phyloP scores from a whole-genome alignment of 2,329 filamentous ascomycete genomes.

The Penicillium sp. region DNA sequence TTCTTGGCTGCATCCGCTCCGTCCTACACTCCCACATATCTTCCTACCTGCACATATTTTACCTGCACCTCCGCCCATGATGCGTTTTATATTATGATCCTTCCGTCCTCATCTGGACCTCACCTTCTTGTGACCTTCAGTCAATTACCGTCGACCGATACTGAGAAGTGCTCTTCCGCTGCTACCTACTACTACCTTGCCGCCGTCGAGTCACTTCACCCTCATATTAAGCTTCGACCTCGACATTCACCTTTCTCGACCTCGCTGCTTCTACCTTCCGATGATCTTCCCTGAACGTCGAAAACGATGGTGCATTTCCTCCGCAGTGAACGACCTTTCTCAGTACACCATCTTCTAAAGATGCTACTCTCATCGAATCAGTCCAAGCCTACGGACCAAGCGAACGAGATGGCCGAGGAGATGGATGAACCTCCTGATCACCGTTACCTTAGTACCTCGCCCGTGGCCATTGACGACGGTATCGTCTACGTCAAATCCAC shows the following conservation, averaged over 20 bases:
- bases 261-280: conserved; percentile 10
- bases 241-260: conserved; percentile 2
- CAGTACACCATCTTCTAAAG: conserved; percentile 48
- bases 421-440: conserved; percentile 85
- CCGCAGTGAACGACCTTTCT: conserved; percentile 38
- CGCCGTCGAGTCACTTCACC: conserved; percentile 18
- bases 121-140: conserved; percentile 30
- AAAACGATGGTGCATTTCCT: conserved; percentile 40
- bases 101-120: conserved; percentile 43
- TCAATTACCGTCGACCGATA: conserved; percentile 38
- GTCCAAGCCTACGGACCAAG: conserved; percentile 45
- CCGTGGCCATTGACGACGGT: conserved; percentile 35
- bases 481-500: conserved; percentile 54
- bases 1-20: conserved; percentile 30
- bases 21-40: conserved; percentile 16
- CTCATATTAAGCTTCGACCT: background rate
- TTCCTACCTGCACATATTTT: conserved; percentile 9
- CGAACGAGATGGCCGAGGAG: conserved; percentile 74
- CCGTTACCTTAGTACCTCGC: conserved; percentile 33
- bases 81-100: conserved; percentile 50
- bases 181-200: conserved; percentile 16
- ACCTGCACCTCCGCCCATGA: conserved; percentile 30
- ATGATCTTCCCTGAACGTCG: conserved; percentile 14
- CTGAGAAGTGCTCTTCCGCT: conserved; percentile 29
- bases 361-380: conserved; percentile 51